phyloP scores from a whole-genome alignment of 306 rosid species.

The Prunus mongolica region DNA sequence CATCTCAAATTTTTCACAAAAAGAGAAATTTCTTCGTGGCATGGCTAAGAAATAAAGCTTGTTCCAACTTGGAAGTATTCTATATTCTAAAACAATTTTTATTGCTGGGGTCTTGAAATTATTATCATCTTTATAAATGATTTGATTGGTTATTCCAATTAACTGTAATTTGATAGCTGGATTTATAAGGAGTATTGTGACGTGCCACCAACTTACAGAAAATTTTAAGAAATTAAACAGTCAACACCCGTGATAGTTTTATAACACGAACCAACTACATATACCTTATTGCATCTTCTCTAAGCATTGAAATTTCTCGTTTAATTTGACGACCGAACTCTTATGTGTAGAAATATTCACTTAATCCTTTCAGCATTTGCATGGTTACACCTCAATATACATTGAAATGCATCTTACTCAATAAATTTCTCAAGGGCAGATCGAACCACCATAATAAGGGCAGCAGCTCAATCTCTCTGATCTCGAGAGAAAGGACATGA shows the following conservation, averaged over 20 bases:
- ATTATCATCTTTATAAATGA: neutral
- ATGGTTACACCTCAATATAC: no score
- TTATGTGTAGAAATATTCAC: no score
- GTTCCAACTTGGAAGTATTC: neutral
- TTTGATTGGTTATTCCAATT: neutral
- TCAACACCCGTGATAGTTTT: neutral
- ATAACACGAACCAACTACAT: neutral
- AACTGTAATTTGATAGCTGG: conserved; percentile 7
- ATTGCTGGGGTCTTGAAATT: neutral
- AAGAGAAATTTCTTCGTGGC: neutral
- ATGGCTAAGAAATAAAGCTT: neutral
- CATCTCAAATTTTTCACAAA: no score
- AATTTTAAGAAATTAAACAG: neutral
- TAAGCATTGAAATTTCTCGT: neutral
- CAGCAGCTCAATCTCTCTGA: conserved; percentile 19
- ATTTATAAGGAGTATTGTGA: conserved; percentile 8
- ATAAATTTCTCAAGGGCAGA: neutral
- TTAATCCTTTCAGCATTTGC: no score
- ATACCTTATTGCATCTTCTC: neutral
- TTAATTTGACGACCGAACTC: no score
- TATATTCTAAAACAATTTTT: neutral
- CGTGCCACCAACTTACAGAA: conserved; percentile 13
- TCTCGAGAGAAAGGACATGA: conserved; percentile 29
- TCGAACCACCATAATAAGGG: neutral
- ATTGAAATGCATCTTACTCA: no score